Percentiles rank a stretch among this genome's conserved stretches.
Evolutionary conservation across 148 eudicot genomes (phyloP).

Genomic region (Dianthus caryophyllus): DNA sequence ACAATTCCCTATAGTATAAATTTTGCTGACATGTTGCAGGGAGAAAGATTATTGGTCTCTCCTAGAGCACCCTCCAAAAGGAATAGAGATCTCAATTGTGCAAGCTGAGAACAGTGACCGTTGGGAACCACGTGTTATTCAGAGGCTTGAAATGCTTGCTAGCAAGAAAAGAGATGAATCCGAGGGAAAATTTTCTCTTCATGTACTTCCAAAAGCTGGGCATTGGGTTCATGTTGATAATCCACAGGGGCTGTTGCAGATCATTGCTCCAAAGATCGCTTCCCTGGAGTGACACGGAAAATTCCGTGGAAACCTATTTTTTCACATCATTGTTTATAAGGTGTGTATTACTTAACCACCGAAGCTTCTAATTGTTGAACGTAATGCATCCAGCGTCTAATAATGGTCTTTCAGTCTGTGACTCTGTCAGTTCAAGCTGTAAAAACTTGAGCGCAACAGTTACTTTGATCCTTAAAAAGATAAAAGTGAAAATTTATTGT

Average conservation of each 20-base stretch:
- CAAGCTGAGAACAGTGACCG: conserved; percentile 95
- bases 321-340: background rate
- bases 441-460: background rate
- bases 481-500: background rate
- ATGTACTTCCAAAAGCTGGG: conserved; percentile 81
- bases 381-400: background rate
- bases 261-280: conserved; percentile 71
- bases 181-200: conserved; percentile 59
- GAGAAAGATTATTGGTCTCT: conserved; percentile 78
- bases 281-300: conserved; percentile 25
- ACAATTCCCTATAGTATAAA: background rate
- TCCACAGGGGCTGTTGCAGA: conserved; percentile 86
- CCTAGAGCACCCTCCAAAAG: conserved; percentile 69
- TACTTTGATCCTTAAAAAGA: background rate
- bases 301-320: background rate
- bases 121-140: conserved; percentile 57
- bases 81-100: conserved; percentile 61
- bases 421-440: background rate
- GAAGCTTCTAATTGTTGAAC: background rate
- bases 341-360: background rate
- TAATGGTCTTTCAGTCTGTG: background rate
- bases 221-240: conserved; percentile 99
- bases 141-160: conserved; percentile 56
- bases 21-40: conserved; percentile 30
- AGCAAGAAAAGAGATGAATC: conserved; percentile 34